Percentiles rank a stretch among this genome's conserved stretches.
Conservation (phyloP, 2,329 filamentous ascomycete species). For the Trichoderma sp. region DNA sequence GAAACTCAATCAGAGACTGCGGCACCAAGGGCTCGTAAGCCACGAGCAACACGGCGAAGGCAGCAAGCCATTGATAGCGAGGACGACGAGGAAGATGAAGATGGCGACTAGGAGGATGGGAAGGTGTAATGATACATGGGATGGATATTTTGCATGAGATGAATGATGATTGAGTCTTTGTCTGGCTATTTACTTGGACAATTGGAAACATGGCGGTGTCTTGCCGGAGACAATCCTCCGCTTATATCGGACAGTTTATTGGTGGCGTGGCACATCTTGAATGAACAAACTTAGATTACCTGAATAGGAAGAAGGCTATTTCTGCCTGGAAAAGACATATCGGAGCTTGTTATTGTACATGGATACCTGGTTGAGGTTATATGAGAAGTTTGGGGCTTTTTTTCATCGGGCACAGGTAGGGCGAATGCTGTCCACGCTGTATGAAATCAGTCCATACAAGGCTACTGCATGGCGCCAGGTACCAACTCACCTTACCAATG, state of each 20-base stretch:
- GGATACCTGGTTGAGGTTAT: background rate
- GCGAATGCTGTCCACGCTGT: too few relatives aligned
- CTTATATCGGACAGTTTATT: background rate
- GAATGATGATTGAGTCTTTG: background rate
- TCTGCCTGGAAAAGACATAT: background rate
- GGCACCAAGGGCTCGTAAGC: background rate
- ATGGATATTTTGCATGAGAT: background rate
- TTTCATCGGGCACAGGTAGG: background rate
- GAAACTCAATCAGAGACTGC: background rate
- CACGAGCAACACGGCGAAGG: background rate
- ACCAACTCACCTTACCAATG: background rate
- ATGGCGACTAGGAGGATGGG: background rate
- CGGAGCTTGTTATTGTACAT: background rate
- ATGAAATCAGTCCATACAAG: background rate
- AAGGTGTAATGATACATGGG: background rate
- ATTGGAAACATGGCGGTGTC: background rate
- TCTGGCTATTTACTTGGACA: background rate
- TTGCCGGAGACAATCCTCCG: background rate
- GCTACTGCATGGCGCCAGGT: background rate
- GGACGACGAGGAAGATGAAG: background rate
- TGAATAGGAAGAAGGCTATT: background rate
- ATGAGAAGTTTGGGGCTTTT: background rate
- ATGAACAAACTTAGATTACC: background rate
- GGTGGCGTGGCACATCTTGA: background rate
- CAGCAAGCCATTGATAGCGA: background rate